Evolutionary conservation across 495 filamentous ascomycete genomes (phyloP).

Genomic region (Penicillium lividum): DNA sequence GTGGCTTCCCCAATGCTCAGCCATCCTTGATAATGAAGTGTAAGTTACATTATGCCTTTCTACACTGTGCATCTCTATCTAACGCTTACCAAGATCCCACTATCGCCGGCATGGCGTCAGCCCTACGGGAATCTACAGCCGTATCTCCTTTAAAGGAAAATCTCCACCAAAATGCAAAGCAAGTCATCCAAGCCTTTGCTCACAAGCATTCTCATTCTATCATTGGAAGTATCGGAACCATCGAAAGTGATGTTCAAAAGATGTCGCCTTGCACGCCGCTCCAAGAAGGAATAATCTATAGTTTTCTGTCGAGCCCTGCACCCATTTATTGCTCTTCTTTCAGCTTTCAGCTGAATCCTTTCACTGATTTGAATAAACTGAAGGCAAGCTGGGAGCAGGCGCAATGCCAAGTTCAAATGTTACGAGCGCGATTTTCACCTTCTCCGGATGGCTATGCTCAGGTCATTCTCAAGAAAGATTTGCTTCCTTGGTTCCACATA

Average conservation of each 20-base stretch:
- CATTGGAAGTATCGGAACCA: slow-evolving; percentile 46
- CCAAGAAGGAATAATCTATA: slow-evolving; percentile 77
- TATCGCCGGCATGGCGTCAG: slow-evolving; percentile 48
- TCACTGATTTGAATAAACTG: slow-evolving; percentile 44
- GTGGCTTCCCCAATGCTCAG: slow-evolving; percentile 56
- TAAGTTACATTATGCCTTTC: slow-evolving; percentile 24
- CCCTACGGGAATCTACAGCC: slow-evolving; percentile 27
- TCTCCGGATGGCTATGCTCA: slow-evolving; percentile 74
- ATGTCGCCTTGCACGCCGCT: slow-evolving; percentile 77
- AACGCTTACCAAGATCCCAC: slow-evolving; percentile 47
- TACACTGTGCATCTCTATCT: not conserved
- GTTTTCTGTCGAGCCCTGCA: slow-evolving; percentile 55
- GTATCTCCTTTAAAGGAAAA: slow-evolving; percentile 22
- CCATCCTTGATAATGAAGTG: slow-evolving; percentile 66
- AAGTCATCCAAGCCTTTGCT: slow-evolving; percentile 56
- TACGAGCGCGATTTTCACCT: slow-evolving; percentile 65
- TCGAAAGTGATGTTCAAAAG: slow-evolving; percentile 56
- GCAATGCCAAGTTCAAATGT: slow-evolving; percentile 52
- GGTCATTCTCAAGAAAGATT: slow-evolving; percentile 52
- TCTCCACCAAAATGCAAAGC: slow-evolving; percentile 46
- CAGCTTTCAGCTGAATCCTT: slow-evolving; percentile 49
- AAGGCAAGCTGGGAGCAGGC: slow-evolving; percentile 51
- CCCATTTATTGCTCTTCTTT: slow-evolving; percentile 74
- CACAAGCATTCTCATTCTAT: slow-evolving; percentile 53
- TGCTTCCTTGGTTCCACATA: slow-evolving; percentile 50